Base-by-base conservation (phyloP, 2,329 filamentous ascomycete genomes). In the Daldinia sp. region DNA sequence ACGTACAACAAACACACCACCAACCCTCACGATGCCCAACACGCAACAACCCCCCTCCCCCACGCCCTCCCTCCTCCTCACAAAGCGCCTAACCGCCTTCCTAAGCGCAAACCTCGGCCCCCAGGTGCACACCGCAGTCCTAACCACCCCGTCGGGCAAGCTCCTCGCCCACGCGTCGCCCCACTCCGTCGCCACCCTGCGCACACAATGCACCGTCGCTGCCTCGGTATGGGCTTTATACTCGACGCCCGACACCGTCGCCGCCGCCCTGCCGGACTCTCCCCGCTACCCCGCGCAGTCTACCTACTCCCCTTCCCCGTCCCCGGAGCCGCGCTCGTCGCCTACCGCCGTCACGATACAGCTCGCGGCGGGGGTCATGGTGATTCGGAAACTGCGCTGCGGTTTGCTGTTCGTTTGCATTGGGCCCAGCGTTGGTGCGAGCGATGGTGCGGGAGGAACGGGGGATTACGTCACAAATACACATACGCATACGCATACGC, bases 191-290 rank as follows among this genome's bases (percentile, higher is more conserved):
- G 78, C 82, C 62, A 78, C 81, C 17, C 82, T 90, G 35, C 86
- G 87, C 70, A 86, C 84, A 8, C 86, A 89, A 74, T 85, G 85
- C 69, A 89, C 87, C 61, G 85, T 89, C 62, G 87, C 87, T 39
- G 85, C 85, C 60, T 87, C 84, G 4, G 81, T 89, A 17, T 87
- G 86, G 79, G 78, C 81, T 17, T 81, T 88, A 41, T 87, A 89
- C 75, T 79, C 82, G 37, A 70, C 76, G 6, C 68, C 72, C 4
- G 77, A 79, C 21, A 74, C 77, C 54, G 75, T 84, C 4, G 75
- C 79, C 32, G 77, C 78, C 10, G 78, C 81, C 17, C 29, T 63
- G 1, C 73, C 50, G 17, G 30, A 10, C 1, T 15, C 48, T 10
- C 32, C 35, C 1, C n/a, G 11, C 11, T 32, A 23, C 11, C 8